Percentiles rank a stretch among this genome's conserved stretches.
Conservation (phyloP, 2,329 filamentous ascomycete genomes). For the Rutstroemia sydowiana region DNA sequence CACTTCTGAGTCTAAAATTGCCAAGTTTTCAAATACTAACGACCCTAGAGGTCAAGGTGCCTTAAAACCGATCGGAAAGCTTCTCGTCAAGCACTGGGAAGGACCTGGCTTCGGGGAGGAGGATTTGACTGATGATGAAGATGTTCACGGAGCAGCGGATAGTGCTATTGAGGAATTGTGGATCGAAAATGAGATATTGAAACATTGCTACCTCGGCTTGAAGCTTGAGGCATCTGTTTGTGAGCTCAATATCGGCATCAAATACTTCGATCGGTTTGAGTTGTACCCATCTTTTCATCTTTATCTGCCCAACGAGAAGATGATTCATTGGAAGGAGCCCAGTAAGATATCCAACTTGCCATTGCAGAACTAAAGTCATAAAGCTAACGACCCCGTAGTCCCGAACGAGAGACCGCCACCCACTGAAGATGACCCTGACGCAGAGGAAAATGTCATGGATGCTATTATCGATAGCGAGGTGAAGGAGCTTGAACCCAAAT, state of each 20-base stretch:
- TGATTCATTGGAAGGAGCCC: constrained; percentile 59
- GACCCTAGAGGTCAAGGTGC: constrained; percentile 28
- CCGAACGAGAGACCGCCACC: constrained; percentile 24
- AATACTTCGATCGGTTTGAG: constrained; percentile 54
- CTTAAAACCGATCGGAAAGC: constrained; percentile 38
- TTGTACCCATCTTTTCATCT: constrained; percentile 56
- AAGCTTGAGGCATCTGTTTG: constrained; percentile 51
- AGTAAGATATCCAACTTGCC: constrained; percentile 13
- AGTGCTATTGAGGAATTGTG: constrained; percentile 49
- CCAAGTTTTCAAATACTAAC: constrained; percentile 38
- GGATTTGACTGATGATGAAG: constrained; percentile 23
- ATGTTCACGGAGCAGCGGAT: constrained; percentile 20
- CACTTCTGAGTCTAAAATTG: constrained; percentile 35
- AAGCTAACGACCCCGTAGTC: constrained; percentile 10
- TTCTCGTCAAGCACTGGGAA: constrained; percentile 38
- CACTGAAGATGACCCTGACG: constrained; percentile 26
- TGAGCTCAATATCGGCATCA: constrained; percentile 50
- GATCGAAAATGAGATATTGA: constrained; percentile 55
- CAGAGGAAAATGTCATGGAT: constrained; percentile 21
- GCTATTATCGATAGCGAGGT: constrained; percentile 12
- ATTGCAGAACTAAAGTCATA: too few relatives aligned
- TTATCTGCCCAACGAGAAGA: constrained; percentile 61
- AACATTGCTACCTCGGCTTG: constrained; percentile 55
- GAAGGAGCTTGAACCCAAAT: neutral
- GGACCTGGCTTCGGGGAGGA: constrained; percentile 26